Conservation (phyloP, 2,329 filamentous ascomycete species). For the Clonostachys rosea region DNA sequence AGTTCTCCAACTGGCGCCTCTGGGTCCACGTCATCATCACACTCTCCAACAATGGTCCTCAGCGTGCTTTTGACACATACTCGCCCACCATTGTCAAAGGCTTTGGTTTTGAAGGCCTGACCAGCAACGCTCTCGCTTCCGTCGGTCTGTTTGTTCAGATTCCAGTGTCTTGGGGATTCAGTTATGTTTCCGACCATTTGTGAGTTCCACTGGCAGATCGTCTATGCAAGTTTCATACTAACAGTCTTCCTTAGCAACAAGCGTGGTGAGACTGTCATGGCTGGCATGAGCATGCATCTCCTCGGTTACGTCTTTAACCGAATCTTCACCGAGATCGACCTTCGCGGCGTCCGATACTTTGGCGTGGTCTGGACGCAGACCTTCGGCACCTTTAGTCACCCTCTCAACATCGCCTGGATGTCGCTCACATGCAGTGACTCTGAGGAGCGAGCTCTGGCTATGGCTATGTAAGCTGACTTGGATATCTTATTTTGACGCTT, state of each 20-base stretch:
- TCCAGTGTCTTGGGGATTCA: slow-evolving; percentile 45
- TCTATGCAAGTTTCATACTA: neutral
- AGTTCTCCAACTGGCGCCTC: slow-evolving; percentile 46
- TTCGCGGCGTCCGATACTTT: slow-evolving; percentile 41
- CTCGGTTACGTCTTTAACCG: slow-evolving; percentile 50
- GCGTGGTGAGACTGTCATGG: slow-evolving; percentile 47
- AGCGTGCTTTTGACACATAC: slow-evolving; percentile 45
- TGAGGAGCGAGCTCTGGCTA: slow-evolving; percentile 52
- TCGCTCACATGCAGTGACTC: slow-evolving; percentile 51
- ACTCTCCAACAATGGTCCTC: slow-evolving; percentile 39
- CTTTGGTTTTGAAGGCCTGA: slow-evolving; percentile 43
- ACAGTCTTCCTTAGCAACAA: slow-evolving; percentile 24
- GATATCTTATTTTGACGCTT: neutral
- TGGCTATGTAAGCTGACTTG: slow-evolving; percentile 41
- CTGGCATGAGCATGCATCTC: slow-evolving; percentile 38
- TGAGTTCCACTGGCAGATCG: slow-evolving; percentile 17
- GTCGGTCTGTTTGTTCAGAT: slow-evolving; percentile 49
- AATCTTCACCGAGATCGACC: slow-evolving; percentile 38
- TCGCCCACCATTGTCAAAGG: slow-evolving; percentile 46
- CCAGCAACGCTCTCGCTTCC: slow-evolving; percentile 47
- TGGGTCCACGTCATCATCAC: slow-evolving; percentile 47
- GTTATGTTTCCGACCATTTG: slow-evolving; percentile 47
- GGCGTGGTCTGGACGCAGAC: slow-evolving; percentile 51
- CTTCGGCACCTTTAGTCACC: slow-evolving; percentile 49
- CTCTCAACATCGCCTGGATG: slow-evolving; percentile 57